Evolutionary conservation across 1,284 basidiomycete species (phyloP).

Genomic region (Melanopsichium pennsylvanicum): DNA sequence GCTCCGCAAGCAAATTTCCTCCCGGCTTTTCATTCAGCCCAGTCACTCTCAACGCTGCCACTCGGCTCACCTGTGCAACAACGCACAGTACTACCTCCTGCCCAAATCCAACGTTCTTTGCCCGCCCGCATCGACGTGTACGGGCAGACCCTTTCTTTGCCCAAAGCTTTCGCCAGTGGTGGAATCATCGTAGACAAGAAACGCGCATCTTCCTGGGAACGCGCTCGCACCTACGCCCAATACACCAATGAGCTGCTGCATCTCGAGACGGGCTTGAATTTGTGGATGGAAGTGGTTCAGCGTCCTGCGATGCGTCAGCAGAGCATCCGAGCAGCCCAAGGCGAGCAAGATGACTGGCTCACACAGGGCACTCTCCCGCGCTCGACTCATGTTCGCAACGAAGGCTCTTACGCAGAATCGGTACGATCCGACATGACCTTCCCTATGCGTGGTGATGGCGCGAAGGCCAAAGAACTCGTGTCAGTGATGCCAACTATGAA

Average conservation of each 20-base stretch:
- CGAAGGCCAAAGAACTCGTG: conserved; percentile 56
- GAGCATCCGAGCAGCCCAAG: conserved; percentile 7
- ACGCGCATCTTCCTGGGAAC: conserved; percentile 50
- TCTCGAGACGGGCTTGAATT: conserved; percentile 40
- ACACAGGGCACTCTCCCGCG: conserved; percentile 14
- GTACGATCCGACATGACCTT: conserved; percentile 59
- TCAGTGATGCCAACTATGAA: conserved; percentile 36
- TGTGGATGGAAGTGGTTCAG: conserved; percentile 53
- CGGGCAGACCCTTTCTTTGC: conserved; percentile 51
- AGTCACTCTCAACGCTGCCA: conserved; percentile 14
- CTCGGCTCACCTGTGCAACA: conserved; percentile 15
- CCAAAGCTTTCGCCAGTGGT: conserved; percentile 42
- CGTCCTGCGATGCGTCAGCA: conserved; percentile 45
- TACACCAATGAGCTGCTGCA: conserved; percentile 54
- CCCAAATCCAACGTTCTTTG: no score
- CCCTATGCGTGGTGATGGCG: conserved; percentile 60
- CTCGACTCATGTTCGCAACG: conserved; percentile 31
- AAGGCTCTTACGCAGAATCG: conserved; percentile 53
- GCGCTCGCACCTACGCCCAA: conserved; percentile 50
- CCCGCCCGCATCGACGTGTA: conserved; percentile 44
- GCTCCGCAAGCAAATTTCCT: conserved; percentile 1
- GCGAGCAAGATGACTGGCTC: conserved; percentile 15
- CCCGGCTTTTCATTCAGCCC: conserved; percentile 2
- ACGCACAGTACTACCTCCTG: neutral
- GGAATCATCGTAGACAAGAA: conserved; percentile 45